Evolutionary conservation across 345 rosid species (phyloP), one percentile per base, ranked within the genome.

Genomic region (Salix arbutifolia): DNA sequence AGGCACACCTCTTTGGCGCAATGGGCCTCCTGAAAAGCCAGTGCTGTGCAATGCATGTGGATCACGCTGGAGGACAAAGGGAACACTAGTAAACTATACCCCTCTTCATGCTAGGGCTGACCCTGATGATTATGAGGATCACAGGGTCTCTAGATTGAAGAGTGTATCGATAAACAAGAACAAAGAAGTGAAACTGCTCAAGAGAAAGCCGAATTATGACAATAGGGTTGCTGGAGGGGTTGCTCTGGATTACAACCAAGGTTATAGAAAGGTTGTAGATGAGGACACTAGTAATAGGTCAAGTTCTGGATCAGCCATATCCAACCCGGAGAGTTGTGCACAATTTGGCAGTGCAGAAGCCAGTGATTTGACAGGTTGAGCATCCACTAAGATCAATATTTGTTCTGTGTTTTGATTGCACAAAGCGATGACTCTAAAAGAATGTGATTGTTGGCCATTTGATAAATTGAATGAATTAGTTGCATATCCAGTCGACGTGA

Each of bases 21-120:
- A 96, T 76, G 98, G 99, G 60, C 99, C 98, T 79, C 94, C 97
- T 0, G 99, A 96, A 81, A 96, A 96, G 88, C 99, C 98, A 3
- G 96, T 96, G 9, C 78, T 96, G 56, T 96, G 99, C 89, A 96
- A 96, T 88, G 99, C 99, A 16, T 96, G 99, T 80, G 99, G 99
- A 21, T 96, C 99, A 30, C 88, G 99, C 65, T 94, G 96, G 92
- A 88, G 99, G 79, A 88, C 93, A 72, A 93, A 91, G 68, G 97
- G 98, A 81, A 81, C 98, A 46, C 91, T 96, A 40, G 91, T 84
- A 68, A 92, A 96, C 72, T 96, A 96, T 66, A 89, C 89, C 13
- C 98, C 99, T 13, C 92, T 91, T 74, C 94, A 86, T 82, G 84
- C 92, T 42, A 92, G 92, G 60, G 86, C 89, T 19, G 98, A 92